phyloP scores from a whole-genome alignment of 1,284 basidiomycete genomes.

The Amylostereum chailletii region DNA sequence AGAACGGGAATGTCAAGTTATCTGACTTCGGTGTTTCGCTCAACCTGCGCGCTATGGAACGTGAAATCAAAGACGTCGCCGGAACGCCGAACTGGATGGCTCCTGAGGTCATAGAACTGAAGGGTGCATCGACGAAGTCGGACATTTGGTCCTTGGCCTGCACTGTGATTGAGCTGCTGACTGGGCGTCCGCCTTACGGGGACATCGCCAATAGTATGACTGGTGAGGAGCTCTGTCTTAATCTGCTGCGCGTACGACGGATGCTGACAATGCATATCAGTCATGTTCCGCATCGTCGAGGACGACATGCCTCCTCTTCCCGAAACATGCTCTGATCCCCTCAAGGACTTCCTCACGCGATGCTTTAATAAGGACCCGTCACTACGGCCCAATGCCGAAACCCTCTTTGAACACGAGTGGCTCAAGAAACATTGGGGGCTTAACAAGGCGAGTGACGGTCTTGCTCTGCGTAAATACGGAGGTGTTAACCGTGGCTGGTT shows the following conservation, averaged over 20 bases:
- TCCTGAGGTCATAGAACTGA: constrained; percentile 87
- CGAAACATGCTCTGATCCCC: constrained; percentile 60
- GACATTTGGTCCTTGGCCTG: constrained; percentile 93
- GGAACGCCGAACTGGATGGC: constrained; percentile 99
- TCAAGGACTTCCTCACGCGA: constrained; percentile 70
- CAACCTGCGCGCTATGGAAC: constrained; percentile 91
- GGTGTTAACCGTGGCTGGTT: constrained; percentile 6
- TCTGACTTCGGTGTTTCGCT: constrained; percentile 99
- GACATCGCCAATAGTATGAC: constrained; percentile 83
- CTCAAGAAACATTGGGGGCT: constrained; percentile 72
- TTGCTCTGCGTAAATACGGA: background rate
- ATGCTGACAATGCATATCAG: constrained; percentile 27
- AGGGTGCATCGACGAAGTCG: constrained; percentile 65
- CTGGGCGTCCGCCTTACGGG: constrained; percentile 85
- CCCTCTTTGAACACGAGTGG: constrained; percentile 87
- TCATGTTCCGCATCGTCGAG: constrained; percentile 95
- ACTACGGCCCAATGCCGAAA: constrained; percentile 72
- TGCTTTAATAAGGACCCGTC: constrained; percentile 88
- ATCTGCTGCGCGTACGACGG: constrained; percentile 4
- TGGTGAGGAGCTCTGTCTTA: constrained; percentile 33
- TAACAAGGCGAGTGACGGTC: constrained; percentile 49
- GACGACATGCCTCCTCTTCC: constrained; percentile 85
- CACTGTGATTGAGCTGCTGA: constrained; percentile 88
- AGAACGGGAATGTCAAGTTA: constrained; percentile 95
- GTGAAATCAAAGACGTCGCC: constrained; percentile 80